Evolutionary conservation across 257 asterid genomes (phyloP).

Genomic region (Capsicum baccatum): DNA sequence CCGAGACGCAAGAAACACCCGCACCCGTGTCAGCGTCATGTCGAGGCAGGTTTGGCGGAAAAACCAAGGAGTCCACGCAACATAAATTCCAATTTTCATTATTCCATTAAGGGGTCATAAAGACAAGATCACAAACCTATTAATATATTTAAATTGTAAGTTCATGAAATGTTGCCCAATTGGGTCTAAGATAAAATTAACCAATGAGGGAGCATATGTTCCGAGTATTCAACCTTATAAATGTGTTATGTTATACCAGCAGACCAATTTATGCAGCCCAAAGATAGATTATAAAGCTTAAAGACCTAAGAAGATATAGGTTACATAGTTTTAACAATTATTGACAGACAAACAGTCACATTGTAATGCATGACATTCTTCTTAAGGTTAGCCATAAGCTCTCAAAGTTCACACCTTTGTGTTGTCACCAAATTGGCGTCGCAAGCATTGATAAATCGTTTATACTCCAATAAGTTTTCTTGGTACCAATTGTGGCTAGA

Average conservation of each 20-base stretch:
- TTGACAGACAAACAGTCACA: background rate
- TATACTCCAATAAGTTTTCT: too few species aligned
- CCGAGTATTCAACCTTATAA: background rate
- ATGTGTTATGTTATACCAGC: background rate
- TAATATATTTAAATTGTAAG: background rate
- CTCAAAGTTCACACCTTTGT: too few species aligned
- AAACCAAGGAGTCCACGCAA: too few species aligned
- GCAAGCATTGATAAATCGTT: too few species aligned
- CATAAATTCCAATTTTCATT: background rate
- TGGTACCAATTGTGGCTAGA: too few species aligned
- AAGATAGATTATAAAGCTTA: slow-evolving; percentile 3
- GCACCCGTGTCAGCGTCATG: too few species aligned
- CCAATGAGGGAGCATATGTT: background rate
- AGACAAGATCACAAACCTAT: background rate
- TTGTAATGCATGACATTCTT: background rate
- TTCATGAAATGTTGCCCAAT: slow-evolving; percentile 19
- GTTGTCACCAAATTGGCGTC: too few species aligned
- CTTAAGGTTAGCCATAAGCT: background rate
- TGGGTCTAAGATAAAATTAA: background rate
- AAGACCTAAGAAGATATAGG: background rate
- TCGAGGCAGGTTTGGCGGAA: too few species aligned
- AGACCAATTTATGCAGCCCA: background rate
- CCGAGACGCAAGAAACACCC: too few species aligned
- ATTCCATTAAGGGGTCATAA: background rate
- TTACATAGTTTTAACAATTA: slow-evolving; percentile 9